These are phyloP conservation scores for Bjerkandera adusta DNA, from an alignment of 1,284 basidiomycete genomes.

Conservation along the genomic window DNA sequence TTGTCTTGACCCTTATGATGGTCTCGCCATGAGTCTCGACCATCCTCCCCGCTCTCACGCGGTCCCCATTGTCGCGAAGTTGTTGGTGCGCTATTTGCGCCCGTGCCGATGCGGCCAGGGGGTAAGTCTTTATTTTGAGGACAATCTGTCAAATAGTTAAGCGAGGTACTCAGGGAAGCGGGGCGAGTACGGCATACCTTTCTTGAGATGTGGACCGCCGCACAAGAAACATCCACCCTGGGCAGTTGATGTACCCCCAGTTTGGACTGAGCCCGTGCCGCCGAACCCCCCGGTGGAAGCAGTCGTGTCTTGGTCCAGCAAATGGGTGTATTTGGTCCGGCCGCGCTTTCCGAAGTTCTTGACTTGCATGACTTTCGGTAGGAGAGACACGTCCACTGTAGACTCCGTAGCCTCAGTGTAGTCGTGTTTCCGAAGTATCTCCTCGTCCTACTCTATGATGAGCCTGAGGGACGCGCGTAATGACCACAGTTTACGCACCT, in stretches of 20 bases:
- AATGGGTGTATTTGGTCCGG: slow-evolving; percentile 93
- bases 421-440: slow-evolving; percentile 83
- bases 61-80: slow-evolving; percentile 40
- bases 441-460: slow-evolving; percentile 64
- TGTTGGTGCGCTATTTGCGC: slow-evolving; percentile 44
- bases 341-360: slow-evolving; percentile 93
- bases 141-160: slow-evolving; percentile 51
- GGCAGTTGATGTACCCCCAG: slow-evolving; percentile 54
- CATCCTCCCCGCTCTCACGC: slow-evolving; percentile 21
- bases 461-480: neutral
- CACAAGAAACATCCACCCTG: slow-evolving; percentile 85
- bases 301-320: slow-evolving; percentile 94
- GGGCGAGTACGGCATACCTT: slow-evolving; percentile 48
- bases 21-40: slow-evolving; percentile 42
- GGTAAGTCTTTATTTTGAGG: slow-evolving; percentile 62
- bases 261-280: slow-evolving; percentile 52
- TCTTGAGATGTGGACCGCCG: slow-evolving; percentile 87
- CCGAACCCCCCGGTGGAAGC: slow-evolving; percentile 63
- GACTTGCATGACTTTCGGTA: slow-evolving; percentile 97
- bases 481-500: slow-evolving; percentile 45
- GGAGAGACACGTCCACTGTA: slow-evolving; percentile 78
- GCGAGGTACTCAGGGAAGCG: neutral
- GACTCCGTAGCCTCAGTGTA: slow-evolving; percentile 88
- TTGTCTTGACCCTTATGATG: slow-evolving; percentile 31
- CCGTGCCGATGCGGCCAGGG: slow-evolving; percentile 40